phyloP scores from a whole-genome alignment of 768 basidiomycete genomes.

The Suillus tomentosus region DNA sequence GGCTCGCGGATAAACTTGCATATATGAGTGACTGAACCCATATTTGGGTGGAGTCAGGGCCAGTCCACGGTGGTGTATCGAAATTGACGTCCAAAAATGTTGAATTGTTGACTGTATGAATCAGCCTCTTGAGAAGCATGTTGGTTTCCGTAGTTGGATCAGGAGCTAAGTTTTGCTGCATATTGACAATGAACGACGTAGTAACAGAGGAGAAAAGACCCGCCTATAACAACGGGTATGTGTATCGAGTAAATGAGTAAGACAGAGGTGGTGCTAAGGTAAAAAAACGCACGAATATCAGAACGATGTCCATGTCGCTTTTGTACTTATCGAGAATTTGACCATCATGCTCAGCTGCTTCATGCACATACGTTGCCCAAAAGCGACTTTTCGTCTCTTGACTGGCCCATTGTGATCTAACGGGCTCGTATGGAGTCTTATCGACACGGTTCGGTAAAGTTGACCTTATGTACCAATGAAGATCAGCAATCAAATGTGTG shows the following conservation, averaged over 20 bases:
- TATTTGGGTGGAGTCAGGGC: slow-evolving; percentile 19
- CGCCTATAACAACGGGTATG: slow-evolving; percentile 26
- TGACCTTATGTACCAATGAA: not conserved
- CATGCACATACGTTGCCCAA: slow-evolving; percentile 17
- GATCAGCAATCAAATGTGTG: not conserved
- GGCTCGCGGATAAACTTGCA: slow-evolving; percentile 23
- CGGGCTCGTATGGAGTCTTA: not conserved
- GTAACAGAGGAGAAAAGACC: slow-evolving; percentile 45
- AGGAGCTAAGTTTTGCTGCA: slow-evolving; percentile 34
- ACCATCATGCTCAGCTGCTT: slow-evolving; percentile 22
- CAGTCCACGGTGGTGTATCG: slow-evolving; percentile 18
- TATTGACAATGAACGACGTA: slow-evolving; percentile 41
- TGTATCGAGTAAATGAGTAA: not conserved
- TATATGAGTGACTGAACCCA: slow-evolving; percentile 23
- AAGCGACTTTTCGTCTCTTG: slow-evolving; percentile 13
- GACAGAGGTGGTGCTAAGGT: not conserved
- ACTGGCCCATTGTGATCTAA: not conserved
- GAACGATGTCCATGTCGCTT: slow-evolving; percentile 22
- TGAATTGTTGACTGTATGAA: slow-evolving; percentile 16
- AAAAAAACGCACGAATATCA: slow-evolving; percentile 22
- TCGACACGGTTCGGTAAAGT: not conserved
- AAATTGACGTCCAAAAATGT: slow-evolving; percentile 13
- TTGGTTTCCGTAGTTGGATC: slow-evolving; percentile 30
- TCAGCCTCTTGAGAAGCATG: slow-evolving; percentile 28
- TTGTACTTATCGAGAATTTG: slow-evolving; percentile 23